These are phyloP conservation scores for Crithidia expoeki DNA, from an alignment of 208 protist species.

Conservation along the genomic window DNA sequence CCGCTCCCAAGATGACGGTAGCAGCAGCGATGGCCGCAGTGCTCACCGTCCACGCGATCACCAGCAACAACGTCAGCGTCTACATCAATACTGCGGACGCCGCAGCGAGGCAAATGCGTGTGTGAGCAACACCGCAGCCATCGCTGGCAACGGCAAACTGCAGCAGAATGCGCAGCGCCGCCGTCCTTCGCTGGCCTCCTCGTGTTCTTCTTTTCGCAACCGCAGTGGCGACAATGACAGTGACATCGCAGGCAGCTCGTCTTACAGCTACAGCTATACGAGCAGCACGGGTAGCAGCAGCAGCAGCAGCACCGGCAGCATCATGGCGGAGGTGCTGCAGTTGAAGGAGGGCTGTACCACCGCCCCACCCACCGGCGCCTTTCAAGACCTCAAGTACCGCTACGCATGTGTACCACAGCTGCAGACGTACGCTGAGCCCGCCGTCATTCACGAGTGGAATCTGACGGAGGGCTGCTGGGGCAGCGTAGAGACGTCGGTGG, in stretches of 20 bases:
- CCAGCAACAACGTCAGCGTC: background rate
- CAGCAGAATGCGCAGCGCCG: background rate
- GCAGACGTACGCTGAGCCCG: slow-evolving; percentile 49
- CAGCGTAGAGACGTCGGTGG: slow-evolving; percentile 60
- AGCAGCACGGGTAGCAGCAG: slow-evolving; percentile 34
- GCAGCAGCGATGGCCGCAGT: background rate
- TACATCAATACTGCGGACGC: background rate
- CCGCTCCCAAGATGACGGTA: slow-evolving; percentile 1
- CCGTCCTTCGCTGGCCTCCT: slow-evolving; percentile 13
- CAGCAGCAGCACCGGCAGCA: slow-evolving; percentile 28
- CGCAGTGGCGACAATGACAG: slow-evolving; percentile 32
- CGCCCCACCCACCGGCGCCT: slow-evolving; percentile 44
- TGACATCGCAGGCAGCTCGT: slow-evolving; percentile 31
- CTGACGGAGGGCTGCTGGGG: slow-evolving; percentile 64
- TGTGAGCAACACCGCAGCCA: background rate
- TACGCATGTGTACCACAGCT: slow-evolving; percentile 40
- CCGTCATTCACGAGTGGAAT: slow-evolving; percentile 79
- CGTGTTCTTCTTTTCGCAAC: slow-evolving; percentile 34
- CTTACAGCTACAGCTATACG: slow-evolving; percentile 34
- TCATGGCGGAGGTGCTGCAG: slow-evolving; percentile 42
- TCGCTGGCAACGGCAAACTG: background rate
- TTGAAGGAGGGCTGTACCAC: slow-evolving; percentile 55
- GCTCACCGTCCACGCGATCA: background rate
- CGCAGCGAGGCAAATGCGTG: background rate
- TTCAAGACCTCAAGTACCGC: slow-evolving; percentile 62